Conservation (phyloP, 1,284 basidiomycete genomes). For the Vanrija pseudolonga region DNA sequence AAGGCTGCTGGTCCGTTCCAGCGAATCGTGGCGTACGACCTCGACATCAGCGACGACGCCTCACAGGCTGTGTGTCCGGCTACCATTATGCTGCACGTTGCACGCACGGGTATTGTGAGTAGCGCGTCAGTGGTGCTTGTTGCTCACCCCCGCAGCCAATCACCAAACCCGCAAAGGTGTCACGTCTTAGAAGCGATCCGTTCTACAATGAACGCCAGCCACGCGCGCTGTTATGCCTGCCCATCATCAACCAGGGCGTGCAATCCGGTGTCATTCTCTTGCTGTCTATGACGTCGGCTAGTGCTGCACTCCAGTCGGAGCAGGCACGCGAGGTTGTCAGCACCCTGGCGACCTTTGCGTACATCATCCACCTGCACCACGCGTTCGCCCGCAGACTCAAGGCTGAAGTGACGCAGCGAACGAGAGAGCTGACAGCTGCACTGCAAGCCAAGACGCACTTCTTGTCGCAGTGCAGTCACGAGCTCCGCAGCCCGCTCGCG, state of each 20-base stretch:
- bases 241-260: conserved; percentile 32
- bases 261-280: conserved; percentile 34
- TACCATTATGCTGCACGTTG: conserved; percentile 34
- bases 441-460: conserved; percentile 37
- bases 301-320: conserved; percentile 20
- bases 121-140: neutral
- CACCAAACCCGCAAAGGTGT: conserved; percentile 12
- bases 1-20: conserved; percentile 33
- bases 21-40: conserved; percentile 27
- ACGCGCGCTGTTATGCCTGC: conserved; percentile 28
- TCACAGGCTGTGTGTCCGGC: conserved; percentile 27
- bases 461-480: conserved; percentile 48
- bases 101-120: conserved; percentile 21
- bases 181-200: conserved; percentile 24
- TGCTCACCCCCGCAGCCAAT: conserved; percentile 15
- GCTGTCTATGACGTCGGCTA: conserved; percentile 23
- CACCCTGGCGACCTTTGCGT: conserved; percentile 35
- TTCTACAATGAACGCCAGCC: conserved; percentile 32
- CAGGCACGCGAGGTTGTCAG: conserved; percentile 23
- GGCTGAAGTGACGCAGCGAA: conserved; percentile 30
- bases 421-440: conserved; percentile 29
- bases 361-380: conserved; percentile 30
- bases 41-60: conserved; percentile 22
- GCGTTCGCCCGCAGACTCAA: conserved; percentile 29
- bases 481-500: conserved; percentile 51